Base-by-base conservation (phyloP, 805 yeast species). In the Candida peoriensis region DNA sequence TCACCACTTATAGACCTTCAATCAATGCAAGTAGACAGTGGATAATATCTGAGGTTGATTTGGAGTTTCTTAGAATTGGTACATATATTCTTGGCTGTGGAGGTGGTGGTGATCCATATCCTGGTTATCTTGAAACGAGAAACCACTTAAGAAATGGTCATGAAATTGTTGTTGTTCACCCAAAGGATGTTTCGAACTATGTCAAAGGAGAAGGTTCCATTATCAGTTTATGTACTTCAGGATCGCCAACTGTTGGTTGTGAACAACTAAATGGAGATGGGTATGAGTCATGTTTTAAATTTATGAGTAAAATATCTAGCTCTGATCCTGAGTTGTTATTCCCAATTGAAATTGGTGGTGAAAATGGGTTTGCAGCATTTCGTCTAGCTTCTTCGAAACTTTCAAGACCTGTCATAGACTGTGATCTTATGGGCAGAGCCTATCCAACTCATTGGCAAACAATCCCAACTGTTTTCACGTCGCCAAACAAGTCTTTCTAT, bases 71-170 rank as follows among this genome's bases (percentile, higher is more conserved):
- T 8, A 47, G 62, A 20, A 58, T 65, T 32, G 76, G 75, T 12
- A 50, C 64, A 18, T 70, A 69, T 42, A 66, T 70, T 34, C 55
- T 70, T 6, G 76, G 75, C 7, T 64, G 70, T 49, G 76, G 74
- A 4, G 76, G 76, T 9, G 76, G 76, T 24, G 75, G 76, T 24
- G 59, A 60, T 33, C 74, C 76, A 16, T 65, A 68, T 46, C 52
- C 69, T 5, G 46, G 44, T 14, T 65, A 45, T 39, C 50, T 70
- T 21, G 63, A 59, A 28, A 42, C 57, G 1, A 47, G 64, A 30
- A 60, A 60, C 34, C 37, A 52, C 33, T 31, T 68, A n/a, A 41
- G 63, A 28, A 31, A 42, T 2, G 74, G 72, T 9, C 61, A 54
- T 16, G 33, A 34, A 2, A 50, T 66, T 18, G 48, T 30, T 25